These are phyloP conservation scores for Chamaenerion angustifolium DNA, from an alignment of 345 rosid species.

Conservation along the genomic window DNA sequence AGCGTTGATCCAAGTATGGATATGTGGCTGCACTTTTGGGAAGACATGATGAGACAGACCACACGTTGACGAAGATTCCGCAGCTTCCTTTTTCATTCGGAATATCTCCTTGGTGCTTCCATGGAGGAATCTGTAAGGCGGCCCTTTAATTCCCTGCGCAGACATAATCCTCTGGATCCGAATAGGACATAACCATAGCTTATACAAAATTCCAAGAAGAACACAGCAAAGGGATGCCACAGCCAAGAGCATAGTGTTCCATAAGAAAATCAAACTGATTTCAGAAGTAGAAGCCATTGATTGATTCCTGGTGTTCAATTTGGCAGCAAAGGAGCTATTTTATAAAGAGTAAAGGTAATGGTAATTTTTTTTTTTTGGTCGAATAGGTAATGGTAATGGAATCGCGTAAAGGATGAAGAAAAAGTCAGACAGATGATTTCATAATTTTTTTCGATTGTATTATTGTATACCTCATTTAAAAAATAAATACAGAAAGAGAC, in stretches of 20 bases:
- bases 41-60: constrained; percentile 7
- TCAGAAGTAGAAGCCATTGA: not conserved
- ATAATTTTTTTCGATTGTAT: too few species aligned
- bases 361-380: too few species aligned
- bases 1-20: constrained; percentile 5
- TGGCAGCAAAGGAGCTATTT: not conserved
- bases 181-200: constrained; percentile 12
- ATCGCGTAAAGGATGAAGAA: too few species aligned
- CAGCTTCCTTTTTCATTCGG: constrained; percentile 8
- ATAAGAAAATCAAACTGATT: not conserved
- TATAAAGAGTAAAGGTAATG: too few species aligned
- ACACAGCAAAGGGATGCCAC: not conserved
- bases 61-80: not conserved
- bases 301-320: not conserved
- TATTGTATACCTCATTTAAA: too few species aligned
- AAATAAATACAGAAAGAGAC: too few species aligned
- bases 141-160: constrained; percentile 7
- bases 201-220: constrained; percentile 1
- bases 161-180: constrained; percentile 10
- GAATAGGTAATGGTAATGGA: too few species aligned
- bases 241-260: constrained; percentile 2
- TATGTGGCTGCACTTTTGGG: constrained; percentile 7
- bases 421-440: too few species aligned
- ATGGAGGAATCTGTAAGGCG: constrained; percentile 11
- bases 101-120: constrained; percentile 6